Evolutionary conservation across 371 early-diverging fungal species (phyloP).

Genomic region (Gilbertella persicaria): DNA sequence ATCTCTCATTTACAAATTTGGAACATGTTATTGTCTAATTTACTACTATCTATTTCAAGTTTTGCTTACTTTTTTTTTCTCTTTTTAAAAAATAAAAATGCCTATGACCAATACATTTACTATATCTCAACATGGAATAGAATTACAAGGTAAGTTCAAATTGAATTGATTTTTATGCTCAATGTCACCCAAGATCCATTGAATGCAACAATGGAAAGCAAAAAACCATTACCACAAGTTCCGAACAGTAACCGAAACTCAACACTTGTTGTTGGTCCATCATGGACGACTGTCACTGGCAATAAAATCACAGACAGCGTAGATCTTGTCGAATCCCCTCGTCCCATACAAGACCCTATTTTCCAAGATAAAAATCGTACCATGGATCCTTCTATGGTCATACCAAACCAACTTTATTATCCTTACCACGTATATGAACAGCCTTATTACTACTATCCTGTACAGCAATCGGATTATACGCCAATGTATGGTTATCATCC

Average conservation of each 20-base stretch:
- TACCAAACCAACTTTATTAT: too few relatives aligned
- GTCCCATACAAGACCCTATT: not conserved
- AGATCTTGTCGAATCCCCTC: not conserved
- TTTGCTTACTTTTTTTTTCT: not conserved
- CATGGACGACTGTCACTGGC: not conserved
- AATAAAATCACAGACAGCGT: not conserved
- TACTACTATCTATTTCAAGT: too few relatives aligned
- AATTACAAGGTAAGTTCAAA: too few relatives aligned
- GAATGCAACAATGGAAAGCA: slow-evolving; percentile 4
- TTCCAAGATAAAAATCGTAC: not conserved
- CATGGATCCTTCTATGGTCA: too few relatives aligned
- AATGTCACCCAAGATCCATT: not conserved
- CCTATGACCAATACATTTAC: too few relatives aligned
- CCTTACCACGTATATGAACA: too few relatives aligned
- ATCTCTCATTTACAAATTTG: not conserved
- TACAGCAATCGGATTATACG: not conserved
- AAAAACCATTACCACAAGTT: slow-evolving; percentile 16
- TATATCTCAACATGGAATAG: too few relatives aligned
- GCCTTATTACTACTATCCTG: too few relatives aligned
- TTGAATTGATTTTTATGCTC: too few relatives aligned
- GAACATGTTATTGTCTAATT: not conserved
- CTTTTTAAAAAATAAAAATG: not conserved
- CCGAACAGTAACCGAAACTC: not conserved
- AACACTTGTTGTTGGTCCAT: not conserved
- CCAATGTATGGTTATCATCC: not conserved